Conservation (phyloP, 2,329 filamentous ascomycete species). For the Tolypocladium ovalisporum region DNA sequence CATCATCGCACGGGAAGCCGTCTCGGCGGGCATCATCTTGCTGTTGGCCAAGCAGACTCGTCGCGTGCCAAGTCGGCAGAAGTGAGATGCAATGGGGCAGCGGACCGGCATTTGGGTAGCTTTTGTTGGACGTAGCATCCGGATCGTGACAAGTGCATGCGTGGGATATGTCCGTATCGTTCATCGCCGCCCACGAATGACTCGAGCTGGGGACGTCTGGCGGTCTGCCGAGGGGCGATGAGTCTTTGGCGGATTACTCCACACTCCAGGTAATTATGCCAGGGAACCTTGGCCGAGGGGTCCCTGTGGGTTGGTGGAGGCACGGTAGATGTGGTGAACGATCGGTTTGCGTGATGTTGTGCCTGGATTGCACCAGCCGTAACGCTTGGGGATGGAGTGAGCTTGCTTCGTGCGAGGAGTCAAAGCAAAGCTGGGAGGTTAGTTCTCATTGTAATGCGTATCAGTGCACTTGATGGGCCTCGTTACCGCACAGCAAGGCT, state of each 20-base stretch:
- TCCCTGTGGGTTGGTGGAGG: neutral
- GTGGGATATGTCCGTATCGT: neutral
- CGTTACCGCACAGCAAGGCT: neutral
- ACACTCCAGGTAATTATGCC: neutral
- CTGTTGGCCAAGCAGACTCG: neutral
- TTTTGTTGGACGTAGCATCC: neutral
- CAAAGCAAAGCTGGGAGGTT: neutral
- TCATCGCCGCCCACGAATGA: neutral
- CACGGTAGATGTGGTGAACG: neutral
- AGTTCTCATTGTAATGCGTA: too few species aligned
- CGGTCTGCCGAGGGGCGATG: neutral
- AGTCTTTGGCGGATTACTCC: neutral
- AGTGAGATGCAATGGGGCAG: neutral
- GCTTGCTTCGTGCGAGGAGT: neutral
- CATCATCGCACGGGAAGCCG: neutral
- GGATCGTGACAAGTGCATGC: neutral
- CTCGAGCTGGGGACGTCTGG: neutral
- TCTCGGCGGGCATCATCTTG: neutral
- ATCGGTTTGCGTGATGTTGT: neutral
- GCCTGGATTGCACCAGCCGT: neutral
- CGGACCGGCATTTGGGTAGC: neutral
- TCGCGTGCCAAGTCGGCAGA: neutral
- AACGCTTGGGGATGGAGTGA: neutral
- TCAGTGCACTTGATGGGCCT: neutral
- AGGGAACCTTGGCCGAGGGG: neutral